Evolutionary conservation across 495 filamentous ascomycete species (phyloP).

Genomic region (Daldinia concentrica): DNA sequence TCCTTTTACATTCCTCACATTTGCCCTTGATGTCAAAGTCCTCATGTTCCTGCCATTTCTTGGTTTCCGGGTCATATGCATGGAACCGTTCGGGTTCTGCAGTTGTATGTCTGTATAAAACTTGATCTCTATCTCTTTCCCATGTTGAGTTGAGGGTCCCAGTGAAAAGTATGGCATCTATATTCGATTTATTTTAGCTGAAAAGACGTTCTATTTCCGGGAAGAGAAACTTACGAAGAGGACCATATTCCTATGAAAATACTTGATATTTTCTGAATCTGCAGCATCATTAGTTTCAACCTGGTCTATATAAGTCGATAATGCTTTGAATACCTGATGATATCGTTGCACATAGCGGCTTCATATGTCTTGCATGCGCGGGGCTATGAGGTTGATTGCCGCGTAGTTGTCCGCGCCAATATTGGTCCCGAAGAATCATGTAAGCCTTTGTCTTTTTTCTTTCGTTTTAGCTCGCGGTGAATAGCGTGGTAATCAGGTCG

Average conservation of each 20-base stretch:
- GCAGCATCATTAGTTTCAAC: not conserved
- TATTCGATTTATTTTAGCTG: not conserved
- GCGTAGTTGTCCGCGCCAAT: constrained; percentile 38
- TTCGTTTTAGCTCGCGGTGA: constrained; percentile 4
- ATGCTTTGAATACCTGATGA: constrained; percentile 42
- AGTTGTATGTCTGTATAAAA: constrained; percentile 66
- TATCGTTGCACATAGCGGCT: constrained; percentile 46
- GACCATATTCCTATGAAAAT: constrained; percentile 48
- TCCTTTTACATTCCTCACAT: constrained; percentile 45
- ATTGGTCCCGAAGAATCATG: constrained; percentile 38
- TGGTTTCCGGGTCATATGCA: not conserved
- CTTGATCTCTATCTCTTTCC: constrained; percentile 71
- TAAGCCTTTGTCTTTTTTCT: constrained; percentile 18
- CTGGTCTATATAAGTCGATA: too few relatives aligned
- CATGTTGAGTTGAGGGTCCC: constrained; percentile 69
- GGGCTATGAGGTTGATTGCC: constrained; percentile 32
- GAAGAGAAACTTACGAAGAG: constrained; percentile 44
- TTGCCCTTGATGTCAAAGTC: constrained; percentile 4
- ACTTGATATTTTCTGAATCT: constrained; percentile 31
- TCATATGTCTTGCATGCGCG: constrained; percentile 53
- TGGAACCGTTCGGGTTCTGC: constrained; percentile 41
- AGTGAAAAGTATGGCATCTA: constrained; percentile 75
- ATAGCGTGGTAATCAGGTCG: constrained; percentile 15
- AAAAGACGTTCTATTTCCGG: too few relatives aligned
- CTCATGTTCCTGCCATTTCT: constrained; percentile 33